Evolutionary conservation across 2,329 filamentous ascomycete genomes (phyloP).

Genomic region (Thelonectria blattea): DNA sequence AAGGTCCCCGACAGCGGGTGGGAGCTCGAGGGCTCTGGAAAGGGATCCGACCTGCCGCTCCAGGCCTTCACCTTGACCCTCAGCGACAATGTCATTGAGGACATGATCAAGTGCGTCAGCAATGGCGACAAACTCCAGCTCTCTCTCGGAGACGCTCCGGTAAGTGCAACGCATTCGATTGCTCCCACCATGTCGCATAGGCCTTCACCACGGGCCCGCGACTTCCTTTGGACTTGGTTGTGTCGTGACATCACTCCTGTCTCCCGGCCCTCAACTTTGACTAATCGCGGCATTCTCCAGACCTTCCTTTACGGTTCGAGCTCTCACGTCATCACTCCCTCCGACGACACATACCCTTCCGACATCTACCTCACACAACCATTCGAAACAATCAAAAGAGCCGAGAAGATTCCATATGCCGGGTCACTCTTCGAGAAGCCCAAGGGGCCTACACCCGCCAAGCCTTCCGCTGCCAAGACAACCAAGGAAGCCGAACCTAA

Average conservation of each 20-base stretch:
- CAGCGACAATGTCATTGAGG: conserved; percentile 63
- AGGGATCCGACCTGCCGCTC: conserved; percentile 52
- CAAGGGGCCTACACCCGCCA: conserved; percentile 30
- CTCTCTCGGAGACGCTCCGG: conserved; percentile 62
- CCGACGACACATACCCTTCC: conserved; percentile 54
- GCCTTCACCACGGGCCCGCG: neutral
- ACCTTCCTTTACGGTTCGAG: conserved; percentile 60
- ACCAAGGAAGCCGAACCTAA: conserved; percentile 41
- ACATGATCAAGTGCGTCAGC: conserved; percentile 66
- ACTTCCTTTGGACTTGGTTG: neutral
- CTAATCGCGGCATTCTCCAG: conserved; percentile 44
- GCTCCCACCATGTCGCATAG: neutral
- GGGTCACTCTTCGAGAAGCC: conserved; percentile 57
- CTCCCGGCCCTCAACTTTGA: neutral
- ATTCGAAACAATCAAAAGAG: conserved; percentile 53
- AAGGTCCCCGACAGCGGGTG: conserved; percentile 64
- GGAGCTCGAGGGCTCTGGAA: conserved; percentile 58
- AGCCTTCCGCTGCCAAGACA: conserved; percentile 39
- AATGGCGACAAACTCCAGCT: conserved; percentile 63
- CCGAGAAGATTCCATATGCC: conserved; percentile 57
- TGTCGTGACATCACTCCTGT: neutral
- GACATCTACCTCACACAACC: conserved; percentile 63
- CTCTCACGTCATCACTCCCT: conserved; percentile 54
- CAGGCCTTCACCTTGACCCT: conserved; percentile 66
- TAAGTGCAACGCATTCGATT: conserved; percentile 49